These are phyloP conservation scores for Dunaliella sp. DNA, from an alignment of 139 green algal species.

Conservation along the genomic window DNA sequence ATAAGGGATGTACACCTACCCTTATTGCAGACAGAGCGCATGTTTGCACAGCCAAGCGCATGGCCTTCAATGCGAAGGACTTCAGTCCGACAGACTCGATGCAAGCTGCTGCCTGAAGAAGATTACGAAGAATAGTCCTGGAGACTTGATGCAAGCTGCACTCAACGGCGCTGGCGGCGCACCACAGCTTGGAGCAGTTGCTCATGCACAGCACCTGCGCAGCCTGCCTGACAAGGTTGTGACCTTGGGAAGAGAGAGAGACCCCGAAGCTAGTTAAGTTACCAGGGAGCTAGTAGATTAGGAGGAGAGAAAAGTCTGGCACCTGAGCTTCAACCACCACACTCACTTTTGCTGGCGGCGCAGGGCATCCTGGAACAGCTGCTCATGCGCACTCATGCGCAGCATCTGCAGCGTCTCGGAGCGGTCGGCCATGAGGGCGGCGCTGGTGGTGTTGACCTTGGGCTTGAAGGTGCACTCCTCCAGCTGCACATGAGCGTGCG, in stretches of 20 bases:
- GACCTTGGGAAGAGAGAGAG: too few relatives aligned
- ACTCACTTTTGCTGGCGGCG: constrained; percentile 42
- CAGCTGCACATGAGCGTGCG: constrained; percentile 13
- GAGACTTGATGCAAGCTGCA: background rate
- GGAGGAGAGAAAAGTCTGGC: too few relatives aligned
- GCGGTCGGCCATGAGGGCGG: constrained; percentile 63
- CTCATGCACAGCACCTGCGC: constrained; percentile 19
- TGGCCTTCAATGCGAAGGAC: too few relatives aligned
- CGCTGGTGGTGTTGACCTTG: constrained; percentile 55
- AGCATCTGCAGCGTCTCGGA: constrained; percentile 52
- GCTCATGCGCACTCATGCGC: constrained; percentile 39
- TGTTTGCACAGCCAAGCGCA: too few relatives aligned
- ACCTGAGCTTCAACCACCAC: background rate
- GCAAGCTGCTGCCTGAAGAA: too few relatives aligned
- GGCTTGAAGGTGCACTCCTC: constrained; percentile 73
- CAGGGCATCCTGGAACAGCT: constrained; percentile 72
- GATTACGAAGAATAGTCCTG: too few relatives aligned
- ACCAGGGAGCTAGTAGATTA: too few relatives aligned
- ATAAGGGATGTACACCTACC: too few relatives aligned
- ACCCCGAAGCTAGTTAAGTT: too few relatives aligned
- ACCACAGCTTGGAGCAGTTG: constrained; percentile 73
- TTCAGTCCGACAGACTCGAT: too few relatives aligned
- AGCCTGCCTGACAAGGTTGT: too few relatives aligned
- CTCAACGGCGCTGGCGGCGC: constrained; percentile 40
- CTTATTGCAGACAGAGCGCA: too few relatives aligned